Evolutionary conservation across 1,284 basidiomycete genomes (phyloP).

Genomic region (Cryptococcus sp.): DNA sequence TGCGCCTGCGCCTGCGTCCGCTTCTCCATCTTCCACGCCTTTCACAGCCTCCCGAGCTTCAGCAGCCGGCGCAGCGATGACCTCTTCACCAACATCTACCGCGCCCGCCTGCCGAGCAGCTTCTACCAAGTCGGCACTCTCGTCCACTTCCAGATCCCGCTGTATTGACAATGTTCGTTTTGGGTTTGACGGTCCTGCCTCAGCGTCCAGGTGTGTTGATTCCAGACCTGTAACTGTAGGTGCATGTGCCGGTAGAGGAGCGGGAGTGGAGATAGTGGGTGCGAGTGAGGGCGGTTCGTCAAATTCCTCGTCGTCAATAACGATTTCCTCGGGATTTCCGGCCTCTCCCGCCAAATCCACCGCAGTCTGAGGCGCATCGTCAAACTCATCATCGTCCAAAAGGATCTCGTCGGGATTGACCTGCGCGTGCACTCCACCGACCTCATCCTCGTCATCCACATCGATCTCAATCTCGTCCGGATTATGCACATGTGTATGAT

Average conservation of each 20-base stretch:
- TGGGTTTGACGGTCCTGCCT: neutral
- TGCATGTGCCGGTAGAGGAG: neutral
- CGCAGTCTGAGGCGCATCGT: slow-evolving; percentile 2
- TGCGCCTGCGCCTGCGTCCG: slow-evolving; percentile 24
- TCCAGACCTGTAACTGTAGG: neutral
- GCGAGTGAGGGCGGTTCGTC: slow-evolving; percentile 15
- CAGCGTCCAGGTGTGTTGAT: neutral
- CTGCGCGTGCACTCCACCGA: neutral
- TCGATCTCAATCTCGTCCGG: slow-evolving; percentile 31
- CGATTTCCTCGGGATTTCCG: slow-evolving; percentile 64
- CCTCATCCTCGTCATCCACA: slow-evolving; percentile 48
- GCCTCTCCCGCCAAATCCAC: slow-evolving; percentile 13
- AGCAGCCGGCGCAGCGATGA: slow-evolving; percentile 19
- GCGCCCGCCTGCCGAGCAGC: slow-evolving; percentile 16
- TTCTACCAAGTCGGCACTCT: slow-evolving; percentile 44
- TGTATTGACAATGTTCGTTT: neutral
- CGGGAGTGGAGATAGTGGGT: neutral
- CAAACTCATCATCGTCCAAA: slow-evolving; percentile 63
- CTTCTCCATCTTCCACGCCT: slow-evolving; percentile 2
- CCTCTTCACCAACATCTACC: slow-evolving; percentile 17
- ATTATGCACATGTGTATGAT: slow-evolving; percentile 8
- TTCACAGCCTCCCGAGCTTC: slow-evolving; percentile 9
- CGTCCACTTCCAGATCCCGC: slow-evolving; percentile 22
- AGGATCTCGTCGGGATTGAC: slow-evolving; percentile 71
- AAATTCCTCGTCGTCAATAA: slow-evolving; percentile 54